Evolutionary conservation across 139 green algal species (phyloP).

Genomic region (Coelastrella sp.): DNA sequence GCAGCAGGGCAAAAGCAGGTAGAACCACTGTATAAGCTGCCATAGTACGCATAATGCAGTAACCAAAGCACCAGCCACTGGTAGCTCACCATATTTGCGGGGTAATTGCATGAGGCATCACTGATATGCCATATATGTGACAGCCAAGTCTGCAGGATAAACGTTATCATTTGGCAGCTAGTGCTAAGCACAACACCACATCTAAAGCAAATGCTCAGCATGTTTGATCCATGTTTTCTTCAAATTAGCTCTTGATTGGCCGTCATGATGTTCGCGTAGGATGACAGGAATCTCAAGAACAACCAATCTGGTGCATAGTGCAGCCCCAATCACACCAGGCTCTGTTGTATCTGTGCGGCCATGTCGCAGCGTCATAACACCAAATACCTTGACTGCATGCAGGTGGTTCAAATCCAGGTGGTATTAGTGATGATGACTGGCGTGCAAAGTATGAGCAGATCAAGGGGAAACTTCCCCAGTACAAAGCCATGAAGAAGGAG

Average conservation of each 20-base stretch:
- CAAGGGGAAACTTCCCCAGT: slow-evolving; percentile 61
- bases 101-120: too few relatives aligned
- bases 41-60: not conserved
- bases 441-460: slow-evolving; percentile 68
- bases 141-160: not conserved
- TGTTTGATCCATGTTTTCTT: too few relatives aligned
- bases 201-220: too few relatives aligned
- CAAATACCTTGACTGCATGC: not conserved
- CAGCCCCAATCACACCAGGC: too few relatives aligned
- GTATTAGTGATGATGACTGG: slow-evolving; percentile 60
- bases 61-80: not conserved
- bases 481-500: slow-evolving; percentile 73
- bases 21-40: not conserved
- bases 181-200: too few relatives aligned
- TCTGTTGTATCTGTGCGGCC: too few relatives aligned
- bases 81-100: too few relatives aligned
- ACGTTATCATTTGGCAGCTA: not conserved
- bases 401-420: not conserved
- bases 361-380: too few relatives aligned
- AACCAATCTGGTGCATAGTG: too few relatives aligned
- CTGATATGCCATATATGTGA: not conserved
- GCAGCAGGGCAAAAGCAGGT: slow-evolving; percentile 16
- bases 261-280: too few relatives aligned
- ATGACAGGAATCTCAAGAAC: too few relatives aligned
- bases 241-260: too few relatives aligned